Evolutionary conservation across 441 rosid genomes (phyloP).

Genomic region (Jatropha podagrica): DNA sequence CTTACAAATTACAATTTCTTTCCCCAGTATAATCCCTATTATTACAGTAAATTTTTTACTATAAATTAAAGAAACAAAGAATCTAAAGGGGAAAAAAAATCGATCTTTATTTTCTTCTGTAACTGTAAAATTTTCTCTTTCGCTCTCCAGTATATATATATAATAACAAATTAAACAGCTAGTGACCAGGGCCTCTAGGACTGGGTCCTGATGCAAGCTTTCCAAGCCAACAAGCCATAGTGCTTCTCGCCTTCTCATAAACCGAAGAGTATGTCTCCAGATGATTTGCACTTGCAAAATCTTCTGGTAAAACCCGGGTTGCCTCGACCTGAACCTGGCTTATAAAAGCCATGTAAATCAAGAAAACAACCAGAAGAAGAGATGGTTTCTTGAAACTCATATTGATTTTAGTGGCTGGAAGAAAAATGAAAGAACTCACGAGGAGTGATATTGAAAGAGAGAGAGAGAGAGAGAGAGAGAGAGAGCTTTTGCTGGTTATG

Average conservation of each 20-base stretch:
- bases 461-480: background rate
- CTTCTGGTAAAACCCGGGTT: constrained; percentile 34
- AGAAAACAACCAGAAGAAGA: constrained; percentile 23
- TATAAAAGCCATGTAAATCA: constrained; percentile 21
- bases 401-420: background rate
- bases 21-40: background rate
- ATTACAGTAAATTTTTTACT: background rate
- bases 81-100: background rate
- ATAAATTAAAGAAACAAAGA: background rate
- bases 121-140: too few species aligned
- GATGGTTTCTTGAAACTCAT: constrained; percentile 27
- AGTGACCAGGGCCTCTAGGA: constrained; percentile 50
- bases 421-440: too few species aligned
- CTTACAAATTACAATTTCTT: background rate
- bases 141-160: too few species aligned
- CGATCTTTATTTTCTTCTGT: background rate
- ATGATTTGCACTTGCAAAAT: constrained; percentile 33
- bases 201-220: constrained; percentile 51
- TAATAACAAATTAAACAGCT: background rate
- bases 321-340: constrained; percentile 32
- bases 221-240: constrained; percentile 42
- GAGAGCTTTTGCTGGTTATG: background rate
- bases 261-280: constrained; percentile 33
- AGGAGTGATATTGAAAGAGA: too few species aligned
- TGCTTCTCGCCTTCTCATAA: constrained; percentile 37